phyloP scores from a whole-genome alignment of 2,329 filamentous ascomycete genomes.

The Dothidotthia symphoricarpi region DNA sequence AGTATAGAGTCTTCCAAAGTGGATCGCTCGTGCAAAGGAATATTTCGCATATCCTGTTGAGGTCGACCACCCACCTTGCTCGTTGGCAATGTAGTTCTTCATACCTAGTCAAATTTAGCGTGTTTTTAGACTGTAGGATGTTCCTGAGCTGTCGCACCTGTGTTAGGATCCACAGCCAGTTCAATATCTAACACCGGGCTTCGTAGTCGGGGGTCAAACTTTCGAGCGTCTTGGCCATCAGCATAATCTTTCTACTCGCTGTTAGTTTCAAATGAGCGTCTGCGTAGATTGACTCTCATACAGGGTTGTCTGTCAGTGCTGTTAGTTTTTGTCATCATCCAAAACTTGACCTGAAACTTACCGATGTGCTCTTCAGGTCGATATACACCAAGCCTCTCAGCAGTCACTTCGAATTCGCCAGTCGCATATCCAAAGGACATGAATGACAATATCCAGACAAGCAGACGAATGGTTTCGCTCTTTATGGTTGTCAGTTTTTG shows the following conservation, averaged over 20 bases:
- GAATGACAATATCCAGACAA: slow-evolving; percentile 57
- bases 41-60: slow-evolving; percentile 74
- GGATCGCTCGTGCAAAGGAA: slow-evolving; percentile 49
- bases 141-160: slow-evolving; percentile 19
- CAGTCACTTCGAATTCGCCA: slow-evolving; percentile 57
- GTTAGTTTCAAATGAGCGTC: background rate
- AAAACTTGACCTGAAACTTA: background rate
- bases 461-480: slow-evolving; percentile 54
- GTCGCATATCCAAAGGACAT: slow-evolving; percentile 59
- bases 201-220: slow-evolving; percentile 77
- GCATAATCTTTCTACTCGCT: slow-evolving; percentile 40
- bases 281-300: background rate
- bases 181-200: slow-evolving; percentile 63
- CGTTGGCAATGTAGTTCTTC: slow-evolving; percentile 99
- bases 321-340: slow-evolving; percentile 5
- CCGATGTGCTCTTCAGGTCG: slow-evolving; percentile 56
- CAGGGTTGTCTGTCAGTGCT: background rate
- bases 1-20: slow-evolving; percentile 50
- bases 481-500: slow-evolving; percentile 28
- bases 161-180: slow-evolving; percentile 46
- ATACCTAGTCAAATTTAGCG: slow-evolving; percentile 58
- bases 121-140: too few relatives aligned
- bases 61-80: slow-evolving; percentile 82
- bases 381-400: slow-evolving; percentile 50
- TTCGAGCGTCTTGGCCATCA: slow-evolving; percentile 76